phyloP scores from a whole-genome alignment of 2,329 filamentous ascomycete species.

The Aspergillus felis region DNA sequence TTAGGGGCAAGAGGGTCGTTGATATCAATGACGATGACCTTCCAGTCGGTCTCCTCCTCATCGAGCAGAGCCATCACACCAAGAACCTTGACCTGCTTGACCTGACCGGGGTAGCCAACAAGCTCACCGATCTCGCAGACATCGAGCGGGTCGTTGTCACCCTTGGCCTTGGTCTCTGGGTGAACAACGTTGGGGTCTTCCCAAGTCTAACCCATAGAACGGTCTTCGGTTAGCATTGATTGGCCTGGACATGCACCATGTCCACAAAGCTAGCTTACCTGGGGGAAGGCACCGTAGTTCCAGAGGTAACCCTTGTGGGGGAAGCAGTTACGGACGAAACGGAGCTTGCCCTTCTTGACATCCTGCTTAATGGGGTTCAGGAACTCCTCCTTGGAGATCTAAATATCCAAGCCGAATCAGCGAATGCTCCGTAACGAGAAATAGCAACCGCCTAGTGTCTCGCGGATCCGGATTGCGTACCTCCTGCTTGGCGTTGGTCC shows the following conservation, averaged over 20 bases:
- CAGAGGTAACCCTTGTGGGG: constrained; percentile 99
- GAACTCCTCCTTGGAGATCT: constrained; percentile 98
- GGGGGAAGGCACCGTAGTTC: constrained; percentile 99
- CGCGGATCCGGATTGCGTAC: constrained; percentile 49
- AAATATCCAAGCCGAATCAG: constrained; percentile 17
- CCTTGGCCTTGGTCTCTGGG: constrained; percentile 99
- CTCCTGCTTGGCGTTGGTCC: constrained; percentile 99
- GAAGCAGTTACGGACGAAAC: constrained; percentile 99
- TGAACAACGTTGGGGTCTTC: constrained; percentile 95
- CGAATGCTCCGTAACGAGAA: not conserved
- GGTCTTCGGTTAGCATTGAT: not conserved
- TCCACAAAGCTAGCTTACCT: constrained; percentile 55
- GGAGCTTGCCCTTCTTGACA: constrained; percentile 98
- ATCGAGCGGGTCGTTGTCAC: constrained; percentile 98
- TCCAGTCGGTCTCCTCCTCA: constrained; percentile 99
- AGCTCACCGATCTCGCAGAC: constrained; percentile 99
- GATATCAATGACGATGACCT: constrained; percentile 98
- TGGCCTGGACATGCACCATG: not conserved
- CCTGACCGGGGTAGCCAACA: constrained; percentile 89
- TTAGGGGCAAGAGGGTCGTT: constrained; percentile 95
- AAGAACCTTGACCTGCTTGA: constrained; percentile 99
- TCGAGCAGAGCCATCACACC: constrained; percentile 99
- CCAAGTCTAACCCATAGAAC: constrained; percentile 67
- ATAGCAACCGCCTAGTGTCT: not conserved
- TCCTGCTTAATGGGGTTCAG: constrained; percentile 99